These are phyloP conservation scores for Verticillium nubilum DNA, from an alignment of 2,329 filamentous ascomycete genomes.

Conservation along the genomic window DNA sequence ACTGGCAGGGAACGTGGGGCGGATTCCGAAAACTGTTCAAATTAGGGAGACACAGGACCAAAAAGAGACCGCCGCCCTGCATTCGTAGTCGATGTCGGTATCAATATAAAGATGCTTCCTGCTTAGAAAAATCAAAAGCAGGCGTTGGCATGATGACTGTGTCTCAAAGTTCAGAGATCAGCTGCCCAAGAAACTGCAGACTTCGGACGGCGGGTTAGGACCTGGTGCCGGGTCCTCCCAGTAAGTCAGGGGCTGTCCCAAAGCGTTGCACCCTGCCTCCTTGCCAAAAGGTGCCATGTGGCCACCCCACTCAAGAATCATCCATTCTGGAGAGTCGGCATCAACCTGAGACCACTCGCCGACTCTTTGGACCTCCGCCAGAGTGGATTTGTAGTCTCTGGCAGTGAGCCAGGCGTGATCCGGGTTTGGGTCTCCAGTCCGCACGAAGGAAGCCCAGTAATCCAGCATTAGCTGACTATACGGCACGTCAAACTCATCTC, in stretches of 20 bases:
- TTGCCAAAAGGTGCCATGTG: background rate
- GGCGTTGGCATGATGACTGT: too few species aligned
- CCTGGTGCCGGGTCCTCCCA: background rate
- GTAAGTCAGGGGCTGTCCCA: background rate
- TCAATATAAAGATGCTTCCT: too few species aligned
- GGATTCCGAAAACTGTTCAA: too few species aligned
- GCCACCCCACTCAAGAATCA: background rate
- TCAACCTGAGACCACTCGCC: constrained; percentile 21
- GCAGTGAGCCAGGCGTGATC: constrained; percentile 20
- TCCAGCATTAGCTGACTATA: constrained; percentile 26
- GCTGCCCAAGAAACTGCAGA: too few species aligned
- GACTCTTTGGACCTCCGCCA: constrained; percentile 17
- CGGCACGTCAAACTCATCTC: constrained; percentile 27
- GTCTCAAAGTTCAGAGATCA: too few species aligned
- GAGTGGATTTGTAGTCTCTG: constrained; percentile 21
- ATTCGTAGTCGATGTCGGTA: too few species aligned
- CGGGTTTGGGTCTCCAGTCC: constrained; percentile 25
- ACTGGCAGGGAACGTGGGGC: too few species aligned
- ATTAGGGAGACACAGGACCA: too few species aligned
- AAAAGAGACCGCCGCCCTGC: too few species aligned
- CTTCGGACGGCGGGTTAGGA: too few species aligned
- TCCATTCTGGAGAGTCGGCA: background rate
- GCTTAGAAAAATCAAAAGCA: too few species aligned
- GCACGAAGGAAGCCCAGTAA: constrained; percentile 28
- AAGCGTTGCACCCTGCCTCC: background rate